Evolutionary conservation across 192 early-diverging fungal genomes (phyloP).

Genomic region (Lobosporangium transversale): DNA sequence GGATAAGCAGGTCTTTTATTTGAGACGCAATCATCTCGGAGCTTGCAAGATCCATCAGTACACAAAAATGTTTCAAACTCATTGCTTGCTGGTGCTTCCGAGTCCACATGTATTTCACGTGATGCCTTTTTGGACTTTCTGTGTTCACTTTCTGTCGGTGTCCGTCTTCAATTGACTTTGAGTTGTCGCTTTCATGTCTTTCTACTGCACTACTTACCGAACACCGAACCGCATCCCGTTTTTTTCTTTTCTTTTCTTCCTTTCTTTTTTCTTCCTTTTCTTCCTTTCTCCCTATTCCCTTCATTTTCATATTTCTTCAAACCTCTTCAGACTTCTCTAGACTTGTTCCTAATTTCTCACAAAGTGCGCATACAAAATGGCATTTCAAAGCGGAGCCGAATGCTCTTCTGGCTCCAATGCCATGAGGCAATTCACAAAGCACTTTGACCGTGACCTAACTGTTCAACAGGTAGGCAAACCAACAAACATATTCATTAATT

Average conservation of each 20-base stretch:
- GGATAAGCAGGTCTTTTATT: no score
- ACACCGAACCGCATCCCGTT: constrained; percentile 12
- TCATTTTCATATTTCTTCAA: neutral
- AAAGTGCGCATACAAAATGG: constrained; percentile 38
- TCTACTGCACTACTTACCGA: neutral
- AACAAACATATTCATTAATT: neutral
- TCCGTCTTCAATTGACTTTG: no score
- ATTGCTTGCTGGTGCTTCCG: no score
- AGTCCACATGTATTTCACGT: no score
- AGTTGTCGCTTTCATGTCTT: no score
- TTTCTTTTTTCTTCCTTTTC: neutral
- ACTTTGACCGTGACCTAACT: constrained; percentile 79
- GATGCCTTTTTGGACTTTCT: no score
- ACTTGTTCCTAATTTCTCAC: neutral
- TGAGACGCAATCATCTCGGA: no score
- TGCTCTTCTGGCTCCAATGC: constrained; percentile 78
- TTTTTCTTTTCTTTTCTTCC: neutral
- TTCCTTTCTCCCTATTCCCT: neutral
- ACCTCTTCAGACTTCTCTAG: neutral
- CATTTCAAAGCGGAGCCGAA: constrained; percentile 65
- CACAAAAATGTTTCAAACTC: no score
- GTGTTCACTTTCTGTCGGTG: neutral
- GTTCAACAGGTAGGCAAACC: constrained; percentile 71
- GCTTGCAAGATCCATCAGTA: no score
- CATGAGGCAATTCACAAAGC: constrained; percentile 82